These are phyloP conservation scores for Medicago ruthenica DNA, from an alignment of 306 rosid genomes.

Conservation along the genomic window DNA sequence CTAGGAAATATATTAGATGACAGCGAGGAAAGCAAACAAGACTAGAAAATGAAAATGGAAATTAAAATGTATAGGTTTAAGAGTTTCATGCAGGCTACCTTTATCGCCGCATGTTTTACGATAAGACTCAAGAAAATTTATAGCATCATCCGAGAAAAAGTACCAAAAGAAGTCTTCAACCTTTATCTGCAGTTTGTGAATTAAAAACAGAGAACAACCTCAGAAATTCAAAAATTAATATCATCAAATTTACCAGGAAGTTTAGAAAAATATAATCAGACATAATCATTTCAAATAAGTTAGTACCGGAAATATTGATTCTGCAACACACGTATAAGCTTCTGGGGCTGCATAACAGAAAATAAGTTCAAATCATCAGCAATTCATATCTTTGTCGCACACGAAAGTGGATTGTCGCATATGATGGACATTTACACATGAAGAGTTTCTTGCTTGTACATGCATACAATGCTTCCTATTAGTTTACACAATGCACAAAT, in stretches of 20 bases:
- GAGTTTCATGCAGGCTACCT: slow-evolving; percentile 60
- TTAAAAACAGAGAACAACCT: slow-evolving; percentile 34
- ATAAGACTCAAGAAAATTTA: slow-evolving; percentile 64
- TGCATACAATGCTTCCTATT: slow-evolving; percentile 28
- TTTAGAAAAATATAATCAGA: background rate
- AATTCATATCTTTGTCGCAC: background rate
- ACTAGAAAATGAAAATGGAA: slow-evolving; percentile 31
- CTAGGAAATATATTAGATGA: slow-evolving; percentile 32
- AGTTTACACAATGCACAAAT: background rate
- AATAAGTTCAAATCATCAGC: slow-evolving; percentile 46
- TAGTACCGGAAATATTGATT: slow-evolving; percentile 83
- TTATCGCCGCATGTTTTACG: slow-evolving; percentile 86
- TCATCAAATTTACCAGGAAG: background rate
- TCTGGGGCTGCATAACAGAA: slow-evolving; percentile 74
- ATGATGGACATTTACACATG: slow-evolving; percentile 19
- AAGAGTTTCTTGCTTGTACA: slow-evolving; percentile 17
- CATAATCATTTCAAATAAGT: slow-evolving; percentile 37
- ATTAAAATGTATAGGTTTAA: slow-evolving; percentile 20
- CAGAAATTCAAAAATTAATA: slow-evolving; percentile 13
- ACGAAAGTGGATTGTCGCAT: slow-evolving; percentile 14
- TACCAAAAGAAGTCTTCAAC: slow-evolving; percentile 83
- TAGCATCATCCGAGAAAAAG: slow-evolving; percentile 75
- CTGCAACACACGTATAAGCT: slow-evolving; percentile 75
- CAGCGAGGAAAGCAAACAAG: slow-evolving; percentile 14
- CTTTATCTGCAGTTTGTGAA: slow-evolving; percentile 74